Percentiles rank a stretch among this genome's conserved stretches.
phyloP scores from a whole-genome alignment of 2,329 filamentous ascomycete genomes.

The Mycocentrospora acerina region DNA sequence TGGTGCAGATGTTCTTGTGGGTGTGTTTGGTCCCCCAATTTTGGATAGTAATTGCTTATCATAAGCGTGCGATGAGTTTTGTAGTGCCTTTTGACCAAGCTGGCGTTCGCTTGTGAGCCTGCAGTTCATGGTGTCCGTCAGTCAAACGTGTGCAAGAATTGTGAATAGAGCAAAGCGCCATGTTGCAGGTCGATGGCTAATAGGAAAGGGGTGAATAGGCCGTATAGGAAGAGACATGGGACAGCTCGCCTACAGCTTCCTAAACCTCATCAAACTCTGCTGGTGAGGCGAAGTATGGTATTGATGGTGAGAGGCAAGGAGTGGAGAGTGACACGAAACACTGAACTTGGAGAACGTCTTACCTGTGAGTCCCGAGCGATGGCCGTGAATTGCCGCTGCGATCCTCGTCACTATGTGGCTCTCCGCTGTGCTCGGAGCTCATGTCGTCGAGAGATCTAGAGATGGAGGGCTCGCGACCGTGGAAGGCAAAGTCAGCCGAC shows the following conservation, averaged over 20 bases:
- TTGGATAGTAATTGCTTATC: conserved; percentile 64
- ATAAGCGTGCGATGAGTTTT: conserved; percentile 62
- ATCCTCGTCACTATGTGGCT: conserved; percentile 41
- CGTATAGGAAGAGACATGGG: no score
- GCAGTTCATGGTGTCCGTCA: conserved; percentile 19
- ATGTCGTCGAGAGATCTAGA: conserved; percentile 40
- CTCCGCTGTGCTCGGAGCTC: conserved; percentile 34
- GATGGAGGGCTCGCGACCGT: conserved; percentile 44
- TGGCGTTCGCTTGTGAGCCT: conserved; percentile 62
- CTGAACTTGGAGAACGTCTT: conserved; percentile 17
- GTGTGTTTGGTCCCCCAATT: conserved; percentile 61
- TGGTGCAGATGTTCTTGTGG: conserved; percentile 46
- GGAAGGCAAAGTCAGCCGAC: conserved; percentile 32
- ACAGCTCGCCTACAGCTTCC: no score
- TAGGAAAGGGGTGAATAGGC: no score
- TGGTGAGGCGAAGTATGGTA: no score
- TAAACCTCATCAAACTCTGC: no score
- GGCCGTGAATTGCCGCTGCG: conserved; percentile 36
- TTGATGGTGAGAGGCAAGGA: no score
- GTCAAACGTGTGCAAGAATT: conserved; percentile 3
- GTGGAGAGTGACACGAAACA: conserved; percentile 4
- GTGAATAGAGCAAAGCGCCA: no score
- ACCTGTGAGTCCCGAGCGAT: conserved; percentile 47
- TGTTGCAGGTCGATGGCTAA: no score
- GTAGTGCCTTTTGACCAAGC: conserved; percentile 58